Conservation (phyloP, 2,329 filamentous ascomycete species). For the Colletotrichum camelliae region DNA sequence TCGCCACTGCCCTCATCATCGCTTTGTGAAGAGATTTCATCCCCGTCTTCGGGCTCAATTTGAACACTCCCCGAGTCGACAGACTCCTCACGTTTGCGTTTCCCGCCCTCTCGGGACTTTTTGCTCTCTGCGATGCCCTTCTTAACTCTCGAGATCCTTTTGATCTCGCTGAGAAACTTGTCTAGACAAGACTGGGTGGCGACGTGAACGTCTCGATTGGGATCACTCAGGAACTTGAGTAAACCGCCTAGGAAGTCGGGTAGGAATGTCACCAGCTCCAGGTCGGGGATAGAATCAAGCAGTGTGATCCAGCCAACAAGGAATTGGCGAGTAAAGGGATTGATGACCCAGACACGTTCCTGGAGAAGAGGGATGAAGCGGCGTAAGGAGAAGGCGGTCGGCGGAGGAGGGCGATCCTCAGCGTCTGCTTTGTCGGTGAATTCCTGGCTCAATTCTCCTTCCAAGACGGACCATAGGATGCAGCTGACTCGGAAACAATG, state of each 20-base stretch:
- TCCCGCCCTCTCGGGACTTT: slow-evolving; percentile 70
- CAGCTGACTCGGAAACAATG: slow-evolving; percentile 92
- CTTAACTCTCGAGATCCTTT: slow-evolving; percentile 90
- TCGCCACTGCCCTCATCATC: slow-evolving; percentile 69
- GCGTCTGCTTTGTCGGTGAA: slow-evolving; percentile 46
- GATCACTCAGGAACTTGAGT: slow-evolving; percentile 89
- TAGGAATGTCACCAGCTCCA: slow-evolving; percentile 91
- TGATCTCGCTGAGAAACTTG: slow-evolving; percentile 91
- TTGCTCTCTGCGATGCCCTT: slow-evolving; percentile 89
- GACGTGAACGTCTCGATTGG: slow-evolving; percentile 92
- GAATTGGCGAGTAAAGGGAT: slow-evolving; percentile 93
- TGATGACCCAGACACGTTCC: slow-evolving; percentile 92
- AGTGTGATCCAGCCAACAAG: slow-evolving; percentile 95
- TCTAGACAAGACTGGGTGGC: slow-evolving; percentile 89
- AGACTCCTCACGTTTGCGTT: slow-evolving; percentile 72
- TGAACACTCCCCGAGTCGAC: slow-evolving; percentile 69
- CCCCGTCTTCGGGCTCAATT: slow-evolving; percentile 64
- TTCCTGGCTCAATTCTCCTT: slow-evolving; percentile 54
- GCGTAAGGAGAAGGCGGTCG: slow-evolving; percentile 89
- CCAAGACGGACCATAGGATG: slow-evolving; percentile 89
- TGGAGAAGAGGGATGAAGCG: slow-evolving; percentile 92
- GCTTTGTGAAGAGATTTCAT: slow-evolving; percentile 63
- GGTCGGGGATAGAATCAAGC: slow-evolving; percentile 93
- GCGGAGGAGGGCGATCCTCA: slow-evolving; percentile 51
- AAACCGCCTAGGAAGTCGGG: slow-evolving; percentile 91